Base-by-base conservation (phyloP, 179 eudicot species). In the Beta lomatogona region DNA sequence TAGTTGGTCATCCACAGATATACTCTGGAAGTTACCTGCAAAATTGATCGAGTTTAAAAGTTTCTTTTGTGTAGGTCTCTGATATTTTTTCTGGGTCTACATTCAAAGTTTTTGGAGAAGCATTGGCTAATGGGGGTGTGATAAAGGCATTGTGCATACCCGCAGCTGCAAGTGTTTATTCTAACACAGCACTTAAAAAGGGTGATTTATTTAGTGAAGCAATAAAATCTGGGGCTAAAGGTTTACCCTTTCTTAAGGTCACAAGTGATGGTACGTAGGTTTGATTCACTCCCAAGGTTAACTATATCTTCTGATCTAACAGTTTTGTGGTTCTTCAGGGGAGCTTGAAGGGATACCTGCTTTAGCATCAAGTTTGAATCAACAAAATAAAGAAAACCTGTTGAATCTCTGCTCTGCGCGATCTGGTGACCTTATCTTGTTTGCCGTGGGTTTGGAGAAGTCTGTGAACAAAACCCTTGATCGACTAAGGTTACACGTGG, bases 211-310 rank as follows among this genome's bases (percentile, higher is more conserved):
- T 89, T 81, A 88, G 78, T 59, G 94, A 94, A 91, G 96, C 97
- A 79, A 82, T 94, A 18, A 92, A 88, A 89, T 91, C 98, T 76
- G 99, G 99, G 75, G 99, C 98, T 9, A 94, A 92, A 91, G 98
- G 99, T 77, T 89, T 96, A 81, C 99, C 99, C 83, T 95, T 90
- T 87, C 88, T 95, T 67, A 95, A 92, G 89, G 91, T 95, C 79
- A 85, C 89, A 83, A 81, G 79, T 77, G 89, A 94, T 78, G 97
- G 99, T 96, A 91, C 75, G 87, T 71, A 28, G 58, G 57, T 48
- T 44, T n/a, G 58, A 55, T 36, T 59, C 75, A 70, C 36, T 6
- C 48, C 50, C 53, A 14, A 78, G 25, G 12, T 48, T 67, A 22
- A 28, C 59, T 69, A 3, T 50, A 59, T 54, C 36, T 46, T 68